phyloP scores from a whole-genome alignment of 2,329 filamentous ascomycete species.

The Sphaerostilbella broomeana region DNA sequence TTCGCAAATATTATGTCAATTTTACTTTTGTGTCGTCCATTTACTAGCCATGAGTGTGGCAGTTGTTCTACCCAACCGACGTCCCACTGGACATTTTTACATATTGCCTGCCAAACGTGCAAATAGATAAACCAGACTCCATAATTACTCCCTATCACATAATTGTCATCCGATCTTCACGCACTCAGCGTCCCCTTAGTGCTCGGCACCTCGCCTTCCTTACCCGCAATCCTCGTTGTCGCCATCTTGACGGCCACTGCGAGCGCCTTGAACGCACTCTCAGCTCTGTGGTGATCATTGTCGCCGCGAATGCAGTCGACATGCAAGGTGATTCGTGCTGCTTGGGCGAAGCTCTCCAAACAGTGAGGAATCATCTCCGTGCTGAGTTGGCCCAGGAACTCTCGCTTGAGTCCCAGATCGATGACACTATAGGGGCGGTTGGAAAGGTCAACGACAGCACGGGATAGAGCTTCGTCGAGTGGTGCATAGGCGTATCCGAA shows the following conservation, averaged over 20 bases:
- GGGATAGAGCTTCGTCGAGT: constrained; percentile 88
- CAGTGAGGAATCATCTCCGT: constrained; percentile 98
- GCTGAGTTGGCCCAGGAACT: constrained; percentile 89
- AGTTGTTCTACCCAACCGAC: no score
- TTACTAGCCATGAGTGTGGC: no score
- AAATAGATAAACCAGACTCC: constrained; percentile 7
- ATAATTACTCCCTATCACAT: constrained; percentile 6
- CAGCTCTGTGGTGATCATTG: constrained; percentile 94
- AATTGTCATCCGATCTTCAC: constrained; percentile 24
- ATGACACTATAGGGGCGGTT: constrained; percentile 84
- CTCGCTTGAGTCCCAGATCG: constrained; percentile 76
- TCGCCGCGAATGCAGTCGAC: constrained; percentile 84
- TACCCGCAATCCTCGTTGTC: constrained; percentile 65
- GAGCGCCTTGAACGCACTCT: constrained; percentile 95
- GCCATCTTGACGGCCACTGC: constrained; percentile 79
- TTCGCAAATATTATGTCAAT: no score
- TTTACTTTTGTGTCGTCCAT: no score
- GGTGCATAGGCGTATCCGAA: constrained; percentile 91
- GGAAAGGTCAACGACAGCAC: constrained; percentile 89
- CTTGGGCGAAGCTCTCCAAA: constrained; percentile 87
- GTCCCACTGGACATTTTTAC: no score
- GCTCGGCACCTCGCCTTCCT: constrained; percentile 88
- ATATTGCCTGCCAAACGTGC: no score
- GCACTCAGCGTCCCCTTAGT: constrained; percentile 85
- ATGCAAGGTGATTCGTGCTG: constrained; percentile 85